A percentile compares a stretch with the other conserved stretches of the same genome.
Conservation (phyloP, 805 yeast species). For the Priceomyces fermenticarens region DNA sequence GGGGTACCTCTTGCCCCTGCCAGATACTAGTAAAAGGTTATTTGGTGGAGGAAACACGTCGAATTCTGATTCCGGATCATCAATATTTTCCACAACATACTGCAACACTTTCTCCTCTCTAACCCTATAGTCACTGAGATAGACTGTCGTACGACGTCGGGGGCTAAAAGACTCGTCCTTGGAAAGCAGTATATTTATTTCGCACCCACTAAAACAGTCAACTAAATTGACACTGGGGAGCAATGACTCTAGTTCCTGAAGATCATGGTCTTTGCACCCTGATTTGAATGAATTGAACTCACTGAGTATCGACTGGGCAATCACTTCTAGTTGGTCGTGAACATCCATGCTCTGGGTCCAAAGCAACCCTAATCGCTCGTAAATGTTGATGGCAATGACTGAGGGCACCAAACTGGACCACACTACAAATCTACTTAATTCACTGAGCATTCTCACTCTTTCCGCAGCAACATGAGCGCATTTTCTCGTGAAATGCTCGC, state of each 20-base stretch:
- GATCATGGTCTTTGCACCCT: slow-evolving; percentile 9
- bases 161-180: slow-evolving; percentile 1
- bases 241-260: slow-evolving; percentile 6
- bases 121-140: slow-evolving; percentile 15
- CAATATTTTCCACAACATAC: neutral
- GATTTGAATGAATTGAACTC: slow-evolving; percentile 16
- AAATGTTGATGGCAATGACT: slow-evolving; percentile 15
- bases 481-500: slow-evolving; percentile 37
- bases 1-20: slow-evolving; percentile 1
- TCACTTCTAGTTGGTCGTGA: slow-evolving; percentile 8
- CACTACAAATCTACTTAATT: slow-evolving; percentile 27
- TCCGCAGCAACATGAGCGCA: slow-evolving; percentile 42
- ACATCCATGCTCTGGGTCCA: slow-evolving; percentile 13
- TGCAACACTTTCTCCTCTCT: slow-evolving; percentile 6
- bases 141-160: slow-evolving; percentile 12
- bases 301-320: slow-evolving; percentile 15
- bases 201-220: slow-evolving; percentile 5
- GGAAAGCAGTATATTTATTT: no score
- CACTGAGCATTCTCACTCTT: slow-evolving; percentile 33
- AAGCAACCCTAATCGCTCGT: slow-evolving; percentile 19
- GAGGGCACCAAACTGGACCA: slow-evolving; percentile 25
- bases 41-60: slow-evolving; percentile 11
- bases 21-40: slow-evolving; percentile 13
- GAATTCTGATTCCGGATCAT: neutral
- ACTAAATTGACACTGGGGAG: slow-evolving; percentile 15